These are phyloP conservation scores for Cephalotrichum gorgonifer DNA, from an alignment of 2,329 filamentous ascomycete genomes.

Conservation along the genomic window DNA sequence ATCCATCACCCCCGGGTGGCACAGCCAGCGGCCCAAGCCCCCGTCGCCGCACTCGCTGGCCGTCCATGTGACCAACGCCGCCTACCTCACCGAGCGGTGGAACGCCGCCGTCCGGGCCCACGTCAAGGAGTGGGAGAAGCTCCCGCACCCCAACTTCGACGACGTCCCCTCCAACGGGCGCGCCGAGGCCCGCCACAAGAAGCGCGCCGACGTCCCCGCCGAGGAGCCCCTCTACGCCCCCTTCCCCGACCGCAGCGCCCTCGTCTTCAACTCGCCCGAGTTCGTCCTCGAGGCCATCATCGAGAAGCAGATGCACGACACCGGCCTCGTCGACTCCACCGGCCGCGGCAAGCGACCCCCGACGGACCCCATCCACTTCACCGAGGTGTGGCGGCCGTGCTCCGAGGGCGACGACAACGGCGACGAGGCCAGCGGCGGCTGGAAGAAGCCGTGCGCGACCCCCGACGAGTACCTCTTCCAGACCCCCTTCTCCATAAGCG, in stretches of 20 bases:
- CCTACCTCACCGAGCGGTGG: slow-evolving; percentile 38
- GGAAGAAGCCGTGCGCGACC: not conserved
- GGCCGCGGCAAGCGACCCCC: slow-evolving; percentile 28
- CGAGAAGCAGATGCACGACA: slow-evolving; percentile 34
- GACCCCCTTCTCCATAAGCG: slow-evolving; percentile 34
- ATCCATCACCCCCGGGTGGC: slow-evolving; percentile 43
- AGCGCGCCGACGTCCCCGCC: slow-evolving; percentile 8
- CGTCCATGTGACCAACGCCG: slow-evolving; percentile 44
- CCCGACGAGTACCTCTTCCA: slow-evolving; percentile 41
- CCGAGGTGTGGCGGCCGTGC: slow-evolving; percentile 33
- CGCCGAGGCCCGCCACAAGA: slow-evolving; percentile 6
- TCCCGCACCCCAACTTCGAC: slow-evolving; percentile 12
- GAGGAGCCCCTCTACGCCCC: slow-evolving; percentile 18
- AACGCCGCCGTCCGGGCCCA: slow-evolving; percentile 30
- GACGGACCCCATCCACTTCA: slow-evolving; percentile 23
- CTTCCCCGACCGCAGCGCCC: slow-evolving; percentile 27
- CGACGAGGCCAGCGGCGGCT: not conserved
- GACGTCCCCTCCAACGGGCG: slow-evolving; percentile 7
- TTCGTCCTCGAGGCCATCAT: slow-evolving; percentile 33
- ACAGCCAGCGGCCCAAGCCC: slow-evolving; percentile 27
- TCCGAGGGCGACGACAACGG: slow-evolving; percentile 14
- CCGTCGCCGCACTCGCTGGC: slow-evolving; percentile 33
- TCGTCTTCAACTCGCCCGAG: slow-evolving; percentile 27
- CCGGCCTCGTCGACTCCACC: slow-evolving; percentile 28
- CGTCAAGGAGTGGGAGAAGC: slow-evolving; percentile 32